Evolutionary conservation across 306 rosid genomes (phyloP).

Genomic region (Medicago truncatula): MtrunA17r5.0-ANR NC_053044.1:37022501-37023000

Average conservation of each 20-base stretch:
- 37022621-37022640: conserved; percentile 74
- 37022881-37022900: too few species aligned
- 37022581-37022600: conserved; percentile 79
- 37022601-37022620: conserved; percentile 73
- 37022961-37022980: too few species aligned
- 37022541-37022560: conserved; percentile 21
- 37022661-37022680: conserved; percentile 91
- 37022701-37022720: conserved; percentile 82
- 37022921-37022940: too few species aligned
- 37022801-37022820: background rate
- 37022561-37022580: conserved; percentile 16
- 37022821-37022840: background rate
- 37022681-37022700: conserved; percentile 72
- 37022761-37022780: background rate
- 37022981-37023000: too few species aligned
- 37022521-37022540: conserved; percentile 20
- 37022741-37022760: conserved; percentile 6
- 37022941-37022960: too few species aligned
- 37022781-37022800: background rate
- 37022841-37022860: too few species aligned
- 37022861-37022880: too few species aligned
- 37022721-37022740: conserved; percentile 87
- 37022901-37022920: too few species aligned
- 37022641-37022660: conserved; percentile 83
- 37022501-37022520: background rate